These are phyloP conservation scores for Periconia digitata DNA, from an alignment of 2,329 filamentous ascomycete species.

Conservation along the genomic window DNA sequence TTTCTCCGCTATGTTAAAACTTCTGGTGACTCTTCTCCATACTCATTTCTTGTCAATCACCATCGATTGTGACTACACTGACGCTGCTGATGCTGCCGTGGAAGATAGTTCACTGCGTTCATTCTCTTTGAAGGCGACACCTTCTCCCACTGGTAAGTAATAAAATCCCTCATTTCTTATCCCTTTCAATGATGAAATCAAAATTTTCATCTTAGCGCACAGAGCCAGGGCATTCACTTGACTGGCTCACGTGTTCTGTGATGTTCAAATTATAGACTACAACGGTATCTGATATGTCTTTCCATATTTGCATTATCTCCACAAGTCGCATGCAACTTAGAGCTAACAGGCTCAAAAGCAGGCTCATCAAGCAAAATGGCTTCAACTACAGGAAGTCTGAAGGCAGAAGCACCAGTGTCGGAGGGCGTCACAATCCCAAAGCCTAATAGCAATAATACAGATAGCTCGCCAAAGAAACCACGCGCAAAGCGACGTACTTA, in stretches of 20 bases:
- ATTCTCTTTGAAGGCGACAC: too few relatives aligned
- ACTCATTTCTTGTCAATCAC: too few relatives aligned
- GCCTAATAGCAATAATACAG: slow-evolving; percentile 16
- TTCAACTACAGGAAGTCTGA: neutral
- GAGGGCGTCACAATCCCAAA: slow-evolving; percentile 9
- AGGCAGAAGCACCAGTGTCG: neutral
- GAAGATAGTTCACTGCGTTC: too few relatives aligned
- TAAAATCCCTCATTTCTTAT: neutral
- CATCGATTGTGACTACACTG: too few relatives aligned
- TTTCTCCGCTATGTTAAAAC: neutral
- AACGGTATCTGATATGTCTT: slow-evolving; percentile 40
- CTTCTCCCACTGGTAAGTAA: slow-evolving; percentile 13
- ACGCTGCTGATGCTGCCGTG: too few relatives aligned
- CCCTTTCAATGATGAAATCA: slow-evolving; percentile 26
- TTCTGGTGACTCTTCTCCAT: neutral
- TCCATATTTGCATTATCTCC: slow-evolving; percentile 1
- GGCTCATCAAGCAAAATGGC: slow-evolving; percentile 1
- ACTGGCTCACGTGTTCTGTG: slow-evolving; percentile 31
- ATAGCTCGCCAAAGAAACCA: slow-evolving; percentile 24
- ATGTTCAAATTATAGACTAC: slow-evolving; percentile 41
- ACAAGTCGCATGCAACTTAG: neutral
- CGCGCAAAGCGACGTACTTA: slow-evolving; percentile 56
- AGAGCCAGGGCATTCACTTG: slow-evolving; percentile 35
- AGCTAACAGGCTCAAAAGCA: slow-evolving; percentile 8
- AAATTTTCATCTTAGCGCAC: slow-evolving; percentile 27